phyloP scores from a whole-genome alignment of 1,284 basidiomycete species.

The Laetiporus sulphureus region DNA sequence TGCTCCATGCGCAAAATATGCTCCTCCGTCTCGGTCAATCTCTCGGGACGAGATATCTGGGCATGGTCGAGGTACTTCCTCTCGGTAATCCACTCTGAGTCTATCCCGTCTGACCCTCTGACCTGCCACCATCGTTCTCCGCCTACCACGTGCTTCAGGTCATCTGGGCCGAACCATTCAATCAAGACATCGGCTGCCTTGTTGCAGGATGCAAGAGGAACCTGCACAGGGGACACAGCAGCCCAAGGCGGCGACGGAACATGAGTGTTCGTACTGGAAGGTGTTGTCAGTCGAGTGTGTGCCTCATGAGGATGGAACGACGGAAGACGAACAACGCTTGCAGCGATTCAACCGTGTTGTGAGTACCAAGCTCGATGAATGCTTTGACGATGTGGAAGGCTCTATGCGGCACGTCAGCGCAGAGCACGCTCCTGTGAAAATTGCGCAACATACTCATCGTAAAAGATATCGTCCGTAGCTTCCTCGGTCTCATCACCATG shows the following conservation, averaged over 20 bases:
- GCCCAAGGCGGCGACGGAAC: constrained; percentile 77
- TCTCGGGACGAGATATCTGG: constrained; percentile 20
- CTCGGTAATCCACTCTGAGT: constrained; percentile 78
- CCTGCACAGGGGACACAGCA: constrained; percentile 58
- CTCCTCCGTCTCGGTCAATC: constrained; percentile 32
- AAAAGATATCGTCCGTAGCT: constrained; percentile 54
- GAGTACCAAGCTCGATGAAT: constrained; percentile 53
- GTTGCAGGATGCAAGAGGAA: constrained; percentile 60
- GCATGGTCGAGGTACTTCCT: constrained; percentile 36
- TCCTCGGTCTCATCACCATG: constrained; percentile 29
- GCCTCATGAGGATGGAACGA: not conserved
- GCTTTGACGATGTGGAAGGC: constrained; percentile 64
- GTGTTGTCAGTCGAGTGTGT: not conserved
- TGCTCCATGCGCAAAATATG: constrained; percentile 46
- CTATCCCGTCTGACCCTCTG: constrained; percentile 57
- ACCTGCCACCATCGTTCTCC: constrained; percentile 87
- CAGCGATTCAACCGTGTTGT: constrained; percentile 55
- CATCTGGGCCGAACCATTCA: constrained; percentile 70
- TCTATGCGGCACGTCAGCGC: too few species aligned
- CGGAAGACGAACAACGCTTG: constrained; percentile 43
- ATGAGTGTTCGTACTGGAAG: constrained; percentile 64
- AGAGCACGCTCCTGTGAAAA: too few species aligned
- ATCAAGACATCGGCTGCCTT: constrained; percentile 70
- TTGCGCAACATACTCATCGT: constrained; percentile 44
- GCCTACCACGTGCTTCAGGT: constrained; percentile 67